phyloP scores from a whole-genome alignment of 345 rosid genomes.

The Erodium maritimum region DNA sequence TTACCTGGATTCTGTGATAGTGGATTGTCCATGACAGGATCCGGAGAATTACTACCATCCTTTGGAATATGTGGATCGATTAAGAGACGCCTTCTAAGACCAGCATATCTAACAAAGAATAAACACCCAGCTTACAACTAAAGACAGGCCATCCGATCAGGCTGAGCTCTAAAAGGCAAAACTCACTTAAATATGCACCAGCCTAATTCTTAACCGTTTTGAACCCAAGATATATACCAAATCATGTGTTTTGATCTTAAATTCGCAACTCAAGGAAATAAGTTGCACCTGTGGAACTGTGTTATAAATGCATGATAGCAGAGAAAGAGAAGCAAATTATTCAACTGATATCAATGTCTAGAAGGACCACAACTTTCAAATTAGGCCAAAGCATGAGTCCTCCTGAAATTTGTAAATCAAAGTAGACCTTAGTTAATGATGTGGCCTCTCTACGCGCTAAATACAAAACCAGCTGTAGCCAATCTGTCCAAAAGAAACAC shows the following conservation, averaged over 20 bases:
- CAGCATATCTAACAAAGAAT: constrained; percentile 56
- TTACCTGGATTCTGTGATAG: constrained; percentile 94
- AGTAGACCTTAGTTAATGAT: too few species aligned
- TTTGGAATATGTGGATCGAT: constrained; percentile 66
- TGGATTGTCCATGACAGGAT: constrained; percentile 79
- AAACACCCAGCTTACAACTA: neutral
- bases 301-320: too few species aligned
- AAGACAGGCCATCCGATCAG: neutral
- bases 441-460: too few species aligned
- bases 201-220: too few species aligned
- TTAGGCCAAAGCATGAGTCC: neutral
- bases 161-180: neutral
- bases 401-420: neutral
- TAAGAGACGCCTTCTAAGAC: constrained; percentile 62
- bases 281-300: too few species aligned
- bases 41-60: constrained; percentile 45
- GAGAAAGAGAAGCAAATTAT: too few species aligned
- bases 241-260: too few species aligned
- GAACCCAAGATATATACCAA: too few species aligned
- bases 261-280: too few species aligned
- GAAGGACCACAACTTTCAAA: neutral
- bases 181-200: neutral
- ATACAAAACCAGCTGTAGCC: too few species aligned
- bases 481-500: too few species aligned
- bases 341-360: neutral